phyloP scores from a whole-genome alignment of 2,329 filamentous ascomycete genomes.

The Cladophialophora bantiana region DNA sequence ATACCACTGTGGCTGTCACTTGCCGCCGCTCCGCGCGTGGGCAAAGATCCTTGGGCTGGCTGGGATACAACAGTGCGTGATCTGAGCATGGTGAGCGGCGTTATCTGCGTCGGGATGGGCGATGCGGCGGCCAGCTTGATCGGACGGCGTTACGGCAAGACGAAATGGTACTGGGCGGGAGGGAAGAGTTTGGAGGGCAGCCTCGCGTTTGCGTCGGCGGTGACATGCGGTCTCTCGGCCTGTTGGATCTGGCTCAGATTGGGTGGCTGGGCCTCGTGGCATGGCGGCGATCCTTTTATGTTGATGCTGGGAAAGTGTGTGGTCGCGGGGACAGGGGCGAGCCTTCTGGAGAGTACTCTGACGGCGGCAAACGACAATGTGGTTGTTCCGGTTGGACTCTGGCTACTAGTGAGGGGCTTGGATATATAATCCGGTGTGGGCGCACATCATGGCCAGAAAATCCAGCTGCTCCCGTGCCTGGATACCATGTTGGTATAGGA shows the following conservation, averaged over 20 bases:
- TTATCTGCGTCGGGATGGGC: constrained; percentile 93
- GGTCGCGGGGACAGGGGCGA: constrained; percentile 78
- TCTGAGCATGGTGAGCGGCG: constrained; percentile 87
- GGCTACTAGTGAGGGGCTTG: constrained; percentile 86
- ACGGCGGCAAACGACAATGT: constrained; percentile 99
- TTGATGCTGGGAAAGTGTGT: constrained; percentile 64
- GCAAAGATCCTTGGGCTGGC: constrained; percentile 64
- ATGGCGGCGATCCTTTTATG: constrained; percentile 34
- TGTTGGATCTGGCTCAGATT: constrained; percentile 76
- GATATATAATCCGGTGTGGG: constrained; percentile 27
- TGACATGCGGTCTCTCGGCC: constrained; percentile 74
- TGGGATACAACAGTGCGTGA: constrained; percentile 81
- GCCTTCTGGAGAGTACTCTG: constrained; percentile 90
- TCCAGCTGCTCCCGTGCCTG: not conserved
- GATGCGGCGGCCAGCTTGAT: constrained; percentile 92
- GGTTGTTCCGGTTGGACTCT: constrained; percentile 89
- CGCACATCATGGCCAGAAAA: not conserved
- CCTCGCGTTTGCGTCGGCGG: constrained; percentile 79
- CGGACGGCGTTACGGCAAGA: constrained; percentile 81
- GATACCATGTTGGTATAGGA: not conserved
- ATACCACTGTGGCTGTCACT: constrained; percentile 92
- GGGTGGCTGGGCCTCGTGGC: constrained; percentile 68
- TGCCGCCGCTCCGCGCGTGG: constrained; percentile 69
- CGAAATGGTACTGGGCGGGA: constrained; percentile 96
- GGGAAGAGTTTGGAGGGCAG: constrained; percentile 93